phyloP scores from a whole-genome alignment of 345 rosid genomes.

The Adansonia digitata region DNA sequence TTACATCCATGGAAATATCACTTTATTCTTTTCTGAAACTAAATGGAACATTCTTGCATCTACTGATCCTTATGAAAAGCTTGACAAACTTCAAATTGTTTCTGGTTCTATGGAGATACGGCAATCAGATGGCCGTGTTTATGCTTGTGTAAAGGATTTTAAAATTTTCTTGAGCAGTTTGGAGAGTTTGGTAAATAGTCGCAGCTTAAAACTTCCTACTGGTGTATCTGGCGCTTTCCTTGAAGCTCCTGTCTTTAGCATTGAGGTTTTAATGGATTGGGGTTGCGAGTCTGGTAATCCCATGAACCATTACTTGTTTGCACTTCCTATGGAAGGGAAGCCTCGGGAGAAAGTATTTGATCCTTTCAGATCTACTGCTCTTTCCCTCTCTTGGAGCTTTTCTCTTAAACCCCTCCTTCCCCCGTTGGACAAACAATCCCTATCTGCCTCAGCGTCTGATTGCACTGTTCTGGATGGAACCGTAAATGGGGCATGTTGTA shows the following conservation, averaged over 20 bases:
- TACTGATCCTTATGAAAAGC: slow-evolving; percentile 92
- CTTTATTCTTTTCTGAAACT: slow-evolving; percentile 62
- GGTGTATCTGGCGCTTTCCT: slow-evolving; percentile 53
- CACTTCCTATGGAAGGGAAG: slow-evolving; percentile 79
- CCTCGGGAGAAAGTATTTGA: slow-evolving; percentile 76
- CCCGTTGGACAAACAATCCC: slow-evolving; percentile 33
- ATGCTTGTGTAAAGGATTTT: slow-evolving; percentile 64
- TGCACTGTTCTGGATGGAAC: slow-evolving; percentile 18
- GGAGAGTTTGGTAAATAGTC: slow-evolving; percentile 67
- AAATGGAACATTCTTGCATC: slow-evolving; percentile 76
- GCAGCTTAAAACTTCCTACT: slow-evolving; percentile 55
- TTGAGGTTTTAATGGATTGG: slow-evolving; percentile 94
- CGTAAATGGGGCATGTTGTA: slow-evolving; percentile 30
- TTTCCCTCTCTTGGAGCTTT: slow-evolving; percentile 81
- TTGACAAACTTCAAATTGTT: slow-evolving; percentile 70
- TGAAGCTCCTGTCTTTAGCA: slow-evolving; percentile 64
- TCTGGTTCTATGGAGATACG: slow-evolving; percentile 73
- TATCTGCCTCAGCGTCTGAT: slow-evolving; percentile 36
- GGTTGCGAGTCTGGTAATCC: slow-evolving; percentile 87
- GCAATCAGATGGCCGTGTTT: slow-evolving; percentile 88
- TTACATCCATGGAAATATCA: slow-evolving; percentile 77
- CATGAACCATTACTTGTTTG: slow-evolving; percentile 84
- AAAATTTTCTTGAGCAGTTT: slow-evolving; percentile 78
- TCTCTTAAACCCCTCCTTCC: slow-evolving; percentile 57
- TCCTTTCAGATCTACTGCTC: slow-evolving; percentile 92